Evolutionary conservation across 2,329 filamentous ascomycete genomes (phyloP).

Genomic region (Xylariaceae sp.): DNA sequence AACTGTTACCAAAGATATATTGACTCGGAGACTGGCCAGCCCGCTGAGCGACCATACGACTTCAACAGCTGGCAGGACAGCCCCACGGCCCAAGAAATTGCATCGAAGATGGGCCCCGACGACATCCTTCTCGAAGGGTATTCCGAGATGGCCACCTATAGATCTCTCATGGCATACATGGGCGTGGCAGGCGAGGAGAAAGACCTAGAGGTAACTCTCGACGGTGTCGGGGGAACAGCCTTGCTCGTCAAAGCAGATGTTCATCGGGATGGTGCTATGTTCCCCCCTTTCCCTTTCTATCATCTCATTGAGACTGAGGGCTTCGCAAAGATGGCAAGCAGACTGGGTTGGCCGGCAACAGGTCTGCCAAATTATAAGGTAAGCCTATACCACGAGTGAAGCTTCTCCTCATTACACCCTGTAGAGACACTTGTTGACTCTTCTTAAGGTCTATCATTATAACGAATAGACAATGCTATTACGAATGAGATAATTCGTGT

Average conservation of each 20-base stretch:
- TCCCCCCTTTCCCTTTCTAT: conserved; percentile 93
- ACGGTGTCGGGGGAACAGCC: conserved; percentile 91
- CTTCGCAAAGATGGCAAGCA: conserved; percentile 93
- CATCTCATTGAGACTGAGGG: conserved; percentile 97
- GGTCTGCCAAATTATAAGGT: conserved; percentile 98
- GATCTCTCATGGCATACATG: conserved; percentile 87
- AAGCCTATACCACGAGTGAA: conserved; percentile 28
- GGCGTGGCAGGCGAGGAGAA: conserved; percentile 52
- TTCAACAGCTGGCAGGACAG: conserved; percentile 98
- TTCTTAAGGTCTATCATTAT: conserved; percentile 74
- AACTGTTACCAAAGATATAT: conserved; percentile 92
- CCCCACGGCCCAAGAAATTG: conserved; percentile 70
- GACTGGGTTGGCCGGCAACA: conserved; percentile 78
- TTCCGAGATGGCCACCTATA: conserved; percentile 85
- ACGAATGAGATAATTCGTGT: conserved; percentile 15
- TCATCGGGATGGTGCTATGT: conserved; percentile 97
- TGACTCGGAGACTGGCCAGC: conserved; percentile 63
- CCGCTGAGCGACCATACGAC: conserved; percentile 82
- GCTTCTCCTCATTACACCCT: no score
- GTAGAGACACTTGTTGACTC: conserved; percentile 14
- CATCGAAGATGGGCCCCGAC: conserved; percentile 76
- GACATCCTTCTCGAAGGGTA: conserved; percentile 95
- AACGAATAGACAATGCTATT: conserved; percentile 60
- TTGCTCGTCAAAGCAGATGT: conserved; percentile 95
- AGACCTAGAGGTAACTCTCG: conserved; percentile 67